Evolutionary conservation across 768 basidiomycete species (phyloP), one percentile per base, ranked within the genome.

Genomic region (Crassisporium funariophilum): DNA sequence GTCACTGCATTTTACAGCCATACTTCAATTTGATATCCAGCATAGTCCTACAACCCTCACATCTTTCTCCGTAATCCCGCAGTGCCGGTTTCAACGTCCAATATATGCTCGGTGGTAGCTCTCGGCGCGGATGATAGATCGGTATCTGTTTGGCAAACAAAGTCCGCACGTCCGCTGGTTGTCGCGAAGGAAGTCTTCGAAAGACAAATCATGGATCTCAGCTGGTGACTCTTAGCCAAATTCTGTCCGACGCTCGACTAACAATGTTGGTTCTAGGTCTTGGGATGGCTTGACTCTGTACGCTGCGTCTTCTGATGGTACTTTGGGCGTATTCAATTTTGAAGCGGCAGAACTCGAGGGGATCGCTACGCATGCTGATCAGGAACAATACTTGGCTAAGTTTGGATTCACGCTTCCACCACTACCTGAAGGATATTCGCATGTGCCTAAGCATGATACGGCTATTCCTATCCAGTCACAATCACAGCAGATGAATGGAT

Each of bases 131-230:
- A 95, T 57, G 93, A 97, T 62, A 79, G 91, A 49, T 91, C 90
- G 5, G 84, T 99, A 21, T 97, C 94, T 3, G 82, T 99, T 6
- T 99, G 97, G 97, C 85, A 95, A 64, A 98, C 95, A 3, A 93
- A 94, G 54, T 83, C 85, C 0, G 90, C 89, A 2, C 79, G 91
- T 25, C 97, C 97, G 1, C 71, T 98, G 13, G 89, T 97, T 37
- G 95, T 98, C 2, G 84, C 94, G 0, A 87, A 91, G 59, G 93
- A 98, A 52, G 88, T 95, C 0, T 98, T 98, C 53, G 94, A 95
- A 44, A 72, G 95, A 48, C 91, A 95, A 56, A 91, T 98, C 38
- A 86, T 98, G 79, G 97, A 99, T 64, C 74, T 99, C 13, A 91
- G 85, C 60, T 99, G 97, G 97, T 95, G 58, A 56, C 86, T 21